These are phyloP conservation scores for Thraustotheca clavata DNA, from an alignment of 352 stramenopile species.

Conservation along the genomic window DNA sequence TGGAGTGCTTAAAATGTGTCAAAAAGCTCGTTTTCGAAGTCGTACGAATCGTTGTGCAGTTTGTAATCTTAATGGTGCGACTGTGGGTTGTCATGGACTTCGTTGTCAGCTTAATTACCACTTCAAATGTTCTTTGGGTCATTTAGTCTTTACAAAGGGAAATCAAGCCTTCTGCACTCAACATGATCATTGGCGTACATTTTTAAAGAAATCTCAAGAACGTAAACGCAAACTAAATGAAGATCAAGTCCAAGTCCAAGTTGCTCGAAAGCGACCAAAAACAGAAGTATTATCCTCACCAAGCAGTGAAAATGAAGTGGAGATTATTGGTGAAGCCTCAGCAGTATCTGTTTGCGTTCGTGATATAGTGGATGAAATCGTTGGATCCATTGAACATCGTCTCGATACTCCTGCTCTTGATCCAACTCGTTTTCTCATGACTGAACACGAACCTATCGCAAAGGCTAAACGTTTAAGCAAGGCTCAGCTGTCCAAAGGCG, in stretches of 20 bases:
- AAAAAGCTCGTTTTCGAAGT: conserved; percentile 82
- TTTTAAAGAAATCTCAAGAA: not conserved
- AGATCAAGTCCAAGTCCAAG: not conserved
- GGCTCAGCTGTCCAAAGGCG: conserved; percentile 20
- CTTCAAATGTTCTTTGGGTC: conserved; percentile 86
- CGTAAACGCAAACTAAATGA: conserved; percentile 10
- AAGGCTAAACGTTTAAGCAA: conserved; percentile 9
- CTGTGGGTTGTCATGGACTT: conserved; percentile 81
- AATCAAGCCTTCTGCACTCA: conserved; percentile 21
- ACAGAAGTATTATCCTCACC: not conserved
- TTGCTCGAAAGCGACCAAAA: not conserved
- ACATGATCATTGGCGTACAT: conserved; percentile 11
- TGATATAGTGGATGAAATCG: conserved; percentile 1
- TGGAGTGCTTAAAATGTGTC: conserved; percentile 73
- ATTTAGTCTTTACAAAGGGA: conserved; percentile 24
- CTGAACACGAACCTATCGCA: not conserved
- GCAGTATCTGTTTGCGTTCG: not conserved
- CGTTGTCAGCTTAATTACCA: conserved; percentile 90
- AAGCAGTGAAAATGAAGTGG: not conserved
- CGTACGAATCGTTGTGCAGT: conserved; percentile 86
- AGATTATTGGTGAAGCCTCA: not conserved
- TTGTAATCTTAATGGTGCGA: conserved; percentile 86
- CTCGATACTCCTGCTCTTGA: not conserved
- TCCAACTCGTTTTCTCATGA: conserved; percentile 18
- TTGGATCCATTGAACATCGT: not conserved